Evolutionary conservation across 805 yeast genomes (phyloP).

Genomic region (Wickerhamomyces ciferrii): DNA sequence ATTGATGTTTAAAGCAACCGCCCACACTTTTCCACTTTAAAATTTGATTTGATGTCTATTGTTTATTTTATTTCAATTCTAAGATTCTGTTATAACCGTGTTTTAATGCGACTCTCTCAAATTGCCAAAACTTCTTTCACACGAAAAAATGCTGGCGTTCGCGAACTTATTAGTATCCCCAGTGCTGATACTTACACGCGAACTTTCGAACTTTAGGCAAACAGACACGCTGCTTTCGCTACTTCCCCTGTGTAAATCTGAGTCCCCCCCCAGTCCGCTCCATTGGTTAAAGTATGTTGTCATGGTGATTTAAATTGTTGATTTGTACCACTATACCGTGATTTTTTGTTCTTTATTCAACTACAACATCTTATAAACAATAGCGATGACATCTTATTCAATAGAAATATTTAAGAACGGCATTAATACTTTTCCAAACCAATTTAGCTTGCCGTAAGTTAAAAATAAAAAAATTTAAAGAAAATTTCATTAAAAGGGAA

Average conservation of each 20-base stretch:
- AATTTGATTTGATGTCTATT: too few relatives aligned
- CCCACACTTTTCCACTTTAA: too few relatives aligned
- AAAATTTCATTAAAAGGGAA: conserved; percentile 1
- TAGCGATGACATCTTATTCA: too few relatives aligned
- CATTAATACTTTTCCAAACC: neutral
- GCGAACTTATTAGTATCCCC: neutral
- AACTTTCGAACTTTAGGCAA: too few relatives aligned
- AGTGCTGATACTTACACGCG: neutral
- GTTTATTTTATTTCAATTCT: neutral
- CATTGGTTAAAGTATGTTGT: neutral
- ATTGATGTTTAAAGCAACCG: neutral
- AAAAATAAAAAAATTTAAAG: neutral
- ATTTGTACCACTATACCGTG: too few relatives aligned
- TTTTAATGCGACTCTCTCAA: neutral
- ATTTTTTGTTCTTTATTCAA: too few relatives aligned
- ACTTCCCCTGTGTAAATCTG: neutral
- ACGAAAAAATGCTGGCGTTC: neutral
- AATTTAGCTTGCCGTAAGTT: neutral
- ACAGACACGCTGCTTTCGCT: too few relatives aligned
- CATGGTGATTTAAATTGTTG: neutral
- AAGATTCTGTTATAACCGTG: neutral
- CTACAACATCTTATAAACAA: too few relatives aligned
- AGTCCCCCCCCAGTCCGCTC: neutral
- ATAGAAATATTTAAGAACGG: neutral
- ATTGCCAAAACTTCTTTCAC: neutral